Evolutionary conservation across 768 basidiomycete species (phyloP).

Genomic region (Dendrothele bispora): DNA sequence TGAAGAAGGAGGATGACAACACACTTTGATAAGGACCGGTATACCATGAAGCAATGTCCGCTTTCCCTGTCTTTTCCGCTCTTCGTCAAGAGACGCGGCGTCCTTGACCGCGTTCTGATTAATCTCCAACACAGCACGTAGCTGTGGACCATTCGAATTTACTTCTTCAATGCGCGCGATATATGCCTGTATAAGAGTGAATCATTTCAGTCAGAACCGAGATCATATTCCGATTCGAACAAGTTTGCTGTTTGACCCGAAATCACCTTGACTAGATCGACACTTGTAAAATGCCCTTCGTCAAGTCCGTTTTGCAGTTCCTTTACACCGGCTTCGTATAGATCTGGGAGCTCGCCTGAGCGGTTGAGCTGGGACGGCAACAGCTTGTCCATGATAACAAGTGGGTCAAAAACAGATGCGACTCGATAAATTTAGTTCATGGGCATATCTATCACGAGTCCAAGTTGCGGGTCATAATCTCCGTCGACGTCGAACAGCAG

Average conservation of each 20-base stretch:
- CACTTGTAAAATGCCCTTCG: slow-evolving; percentile 35
- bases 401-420: too few relatives aligned
- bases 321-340: slow-evolving; percentile 38
- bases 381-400: too few relatives aligned
- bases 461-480: too few relatives aligned
- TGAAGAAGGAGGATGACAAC: background rate
- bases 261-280: slow-evolving; percentile 41
- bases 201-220: background rate
- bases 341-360: slow-evolving; percentile 36
- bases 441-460: too few relatives aligned
- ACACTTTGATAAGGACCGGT: slow-evolving; percentile 49
- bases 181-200: slow-evolving; percentile 51
- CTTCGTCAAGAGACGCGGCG: slow-evolving; percentile 51
- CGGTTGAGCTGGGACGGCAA: too few relatives aligned
- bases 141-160: slow-evolving; percentile 53
- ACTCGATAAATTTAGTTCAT: too few relatives aligned
- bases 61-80: slow-evolving; percentile 39
- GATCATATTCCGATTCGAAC: too few relatives aligned
- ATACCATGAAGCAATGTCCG: slow-evolving; percentile 55
- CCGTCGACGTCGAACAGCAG: too few relatives aligned
- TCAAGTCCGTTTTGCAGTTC: slow-evolving; percentile 40
- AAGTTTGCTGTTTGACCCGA: too few relatives aligned
- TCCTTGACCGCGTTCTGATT: slow-evolving; percentile 52
- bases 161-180: slow-evolving; percentile 68
- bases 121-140: slow-evolving; percentile 59